Base-by-base conservation (phyloP, 306 rosid genomes). In the Betula pendula region DNA sequence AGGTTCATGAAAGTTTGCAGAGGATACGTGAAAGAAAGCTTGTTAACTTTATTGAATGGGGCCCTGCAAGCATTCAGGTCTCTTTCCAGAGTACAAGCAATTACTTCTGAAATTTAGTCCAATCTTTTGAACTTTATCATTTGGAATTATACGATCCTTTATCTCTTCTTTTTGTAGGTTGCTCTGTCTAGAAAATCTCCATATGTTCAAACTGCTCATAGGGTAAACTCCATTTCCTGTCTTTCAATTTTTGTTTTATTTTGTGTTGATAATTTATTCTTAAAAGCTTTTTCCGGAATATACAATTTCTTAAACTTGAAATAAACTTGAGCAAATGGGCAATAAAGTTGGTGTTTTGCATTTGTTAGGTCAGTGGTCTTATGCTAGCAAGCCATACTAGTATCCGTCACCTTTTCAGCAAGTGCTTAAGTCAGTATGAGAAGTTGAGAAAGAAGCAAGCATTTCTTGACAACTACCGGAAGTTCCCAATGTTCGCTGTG, bases 1-100 rank as follows among this genome's bases (percentile, higher is more conserved):
- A 95, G 99, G 97, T 92, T 86, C 99, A 92, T 58, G 99, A 95
- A 86, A 95, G 97, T 88, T 88, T 95, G 92, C 99, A 95, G 85
- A 90, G 98, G 87, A 95, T 95, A 78, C 96, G 98, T 58, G 98
- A 95, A 89, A 89, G 99, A 81, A 95, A 95, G 88, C 93, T 92
- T 29, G 97, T 95, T 71, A 95, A 95, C 89, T 95, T 95, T 80
- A 92, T 95, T 75, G 97, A 95, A 79, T 95, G 99, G 99, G 99
- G 99, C 60, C 99, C 99, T 72, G 99, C 99, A 48, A 95, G 99
- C 80, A 95, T 95, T 78, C 99, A 95, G 96, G 99, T 95, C 31
- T 80, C 73, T 71, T 65, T 69, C 42, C 70, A 48, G 72, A 74
- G 75, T 62, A 31, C 29, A 71, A 70, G 63, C 62, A 75, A 77